Base-by-base conservation (phyloP, 73 alveolate species). In the Stentor roeselii region DNA sequence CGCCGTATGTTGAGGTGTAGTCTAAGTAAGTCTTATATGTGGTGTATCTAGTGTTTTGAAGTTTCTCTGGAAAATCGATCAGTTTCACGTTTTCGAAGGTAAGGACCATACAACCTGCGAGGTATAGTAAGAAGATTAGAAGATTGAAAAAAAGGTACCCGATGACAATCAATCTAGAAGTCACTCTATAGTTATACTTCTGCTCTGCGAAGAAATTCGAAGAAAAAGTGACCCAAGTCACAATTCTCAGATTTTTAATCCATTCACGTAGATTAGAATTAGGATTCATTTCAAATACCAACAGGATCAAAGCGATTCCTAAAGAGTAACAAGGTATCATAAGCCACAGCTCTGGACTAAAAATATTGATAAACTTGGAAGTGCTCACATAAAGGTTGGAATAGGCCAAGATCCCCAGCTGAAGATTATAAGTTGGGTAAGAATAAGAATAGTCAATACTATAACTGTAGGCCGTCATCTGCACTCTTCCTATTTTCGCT, bases 351-450 rank as follows among this genome's bases (percentile, higher is more conserved):
- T 32, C 21, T 0, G 50, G 15, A 1, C 42, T 27, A 30, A 1
- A 67, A 21, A 34, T 32, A 67, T 21, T 67, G 21, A 67, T 1
- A 1, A 40, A 27, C 14, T 21, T 21, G 0, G 37, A 1, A 30
- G 80, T 67, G 41, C 21, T 30, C 27, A 67, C 15, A 30, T 30
- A 0, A 0, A n/a, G 37, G 34, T 34, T 32, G 21, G n/a, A 32
- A 32, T 67, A 67, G 11, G 37, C 37, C 80, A 67, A 30, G 14
- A 67, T 67, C 1, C 80, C 37, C 41, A 67, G 34, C 34, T 67
- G 80, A 32, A 36, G 42, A 67, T 67, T 67, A 67, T 67, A 34
- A 67, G 80, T 67, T 27, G 80, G 80, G 2, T 21, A 21, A 34
- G 80, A 67, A 34, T 67, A 67, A 30, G 42, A 27, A 32, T 67